A percentile compares a stretch with the other conserved stretches of the same genome.
Conservation (phyloP, 108 stramenopile genomes). For the Hondaea fermentalgiana region DNA sequence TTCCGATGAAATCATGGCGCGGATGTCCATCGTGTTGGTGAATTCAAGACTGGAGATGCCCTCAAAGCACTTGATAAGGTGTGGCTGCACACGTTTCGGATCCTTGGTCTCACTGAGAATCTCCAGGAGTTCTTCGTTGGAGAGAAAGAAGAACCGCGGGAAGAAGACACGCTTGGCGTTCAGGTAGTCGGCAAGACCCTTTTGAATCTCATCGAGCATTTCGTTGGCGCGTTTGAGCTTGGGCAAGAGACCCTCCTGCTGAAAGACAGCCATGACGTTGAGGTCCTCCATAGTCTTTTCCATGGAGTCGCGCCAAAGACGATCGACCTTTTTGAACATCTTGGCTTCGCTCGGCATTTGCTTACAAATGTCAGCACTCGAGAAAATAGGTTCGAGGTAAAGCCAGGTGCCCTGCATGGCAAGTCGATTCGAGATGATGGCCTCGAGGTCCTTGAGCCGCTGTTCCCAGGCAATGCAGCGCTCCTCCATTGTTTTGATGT, state of each 20-base stretch:
- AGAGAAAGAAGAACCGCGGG: slow-evolving; percentile 19
- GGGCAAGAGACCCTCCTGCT: background rate
- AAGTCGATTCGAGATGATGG: background rate
- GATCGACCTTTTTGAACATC: background rate
- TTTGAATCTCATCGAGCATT: background rate
- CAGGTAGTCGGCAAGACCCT: background rate
- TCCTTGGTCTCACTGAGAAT: slow-evolving; percentile 12
- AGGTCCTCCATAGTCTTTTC: background rate
- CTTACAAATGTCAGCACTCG: background rate
- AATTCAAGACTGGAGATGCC: background rate
- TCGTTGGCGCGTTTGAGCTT: background rate
- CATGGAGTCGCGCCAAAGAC: background rate
- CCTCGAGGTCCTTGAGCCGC: background rate
- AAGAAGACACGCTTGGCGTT: background rate
- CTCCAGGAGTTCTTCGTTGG: background rate
- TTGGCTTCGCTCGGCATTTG: background rate
- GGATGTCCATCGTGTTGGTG: background rate
- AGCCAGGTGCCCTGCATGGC: background rate
- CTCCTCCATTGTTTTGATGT: background rate
- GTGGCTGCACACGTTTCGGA: background rate
- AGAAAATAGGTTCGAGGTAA: background rate
- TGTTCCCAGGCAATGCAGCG: background rate
- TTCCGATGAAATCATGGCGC: slow-evolving; percentile 44
- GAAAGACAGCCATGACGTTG: slow-evolving; percentile 17
- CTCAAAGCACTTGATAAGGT: slow-evolving; percentile 32